Evolutionary conservation across 768 basidiomycete genomes (phyloP).

Genomic region (Lentinula lateritia): DNA sequence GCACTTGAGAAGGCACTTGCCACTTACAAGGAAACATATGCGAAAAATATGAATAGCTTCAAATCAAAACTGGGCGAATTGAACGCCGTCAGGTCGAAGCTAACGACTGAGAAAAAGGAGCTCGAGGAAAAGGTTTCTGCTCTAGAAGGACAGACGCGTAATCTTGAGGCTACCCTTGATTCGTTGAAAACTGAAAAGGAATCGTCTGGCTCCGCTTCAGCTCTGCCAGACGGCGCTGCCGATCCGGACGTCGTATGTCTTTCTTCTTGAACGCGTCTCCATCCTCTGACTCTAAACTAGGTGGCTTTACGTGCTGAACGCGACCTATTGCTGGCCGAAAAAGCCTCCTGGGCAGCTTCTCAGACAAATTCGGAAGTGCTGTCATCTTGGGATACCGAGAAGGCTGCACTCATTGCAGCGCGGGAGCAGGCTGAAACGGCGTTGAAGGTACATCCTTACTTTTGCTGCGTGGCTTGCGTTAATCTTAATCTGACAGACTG

Average conservation of each 20-base stretch:
- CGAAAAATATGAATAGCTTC: slow-evolving; percentile 18
- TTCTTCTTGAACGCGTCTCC: not conserved
- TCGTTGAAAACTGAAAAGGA: slow-evolving; percentile 16
- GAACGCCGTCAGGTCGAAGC: slow-evolving; percentile 28
- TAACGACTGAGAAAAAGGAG: slow-evolving; percentile 31
- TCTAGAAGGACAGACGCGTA: slow-evolving; percentile 29
- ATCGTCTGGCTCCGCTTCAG: slow-evolving; percentile 18
- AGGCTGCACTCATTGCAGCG: slow-evolving; percentile 47
- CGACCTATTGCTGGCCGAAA: slow-evolving; percentile 58
- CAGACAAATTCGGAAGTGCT: slow-evolving; percentile 24
- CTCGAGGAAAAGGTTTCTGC: slow-evolving; percentile 32
- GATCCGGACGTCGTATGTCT: slow-evolving; percentile 28
- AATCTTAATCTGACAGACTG: slow-evolving; percentile 20
- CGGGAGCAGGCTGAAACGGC: slow-evolving; percentile 58
- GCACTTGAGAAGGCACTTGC: slow-evolving; percentile 38
- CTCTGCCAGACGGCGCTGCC: not conserved
- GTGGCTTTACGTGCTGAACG: slow-evolving; percentile 50
- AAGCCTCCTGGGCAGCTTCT: slow-evolving; percentile 36
- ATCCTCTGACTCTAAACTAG: slow-evolving; percentile 24
- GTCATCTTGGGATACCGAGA: slow-evolving; percentile 53
- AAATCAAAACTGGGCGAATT: slow-evolving; percentile 26
- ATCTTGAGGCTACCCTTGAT: slow-evolving; percentile 21
- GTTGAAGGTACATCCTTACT: slow-evolving; percentile 39
- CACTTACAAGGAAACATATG: slow-evolving; percentile 20
- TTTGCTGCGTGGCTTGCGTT: not conserved